Base-by-base conservation (phyloP, 768 basidiomycete species). In the Boletellus sp. region DNA sequence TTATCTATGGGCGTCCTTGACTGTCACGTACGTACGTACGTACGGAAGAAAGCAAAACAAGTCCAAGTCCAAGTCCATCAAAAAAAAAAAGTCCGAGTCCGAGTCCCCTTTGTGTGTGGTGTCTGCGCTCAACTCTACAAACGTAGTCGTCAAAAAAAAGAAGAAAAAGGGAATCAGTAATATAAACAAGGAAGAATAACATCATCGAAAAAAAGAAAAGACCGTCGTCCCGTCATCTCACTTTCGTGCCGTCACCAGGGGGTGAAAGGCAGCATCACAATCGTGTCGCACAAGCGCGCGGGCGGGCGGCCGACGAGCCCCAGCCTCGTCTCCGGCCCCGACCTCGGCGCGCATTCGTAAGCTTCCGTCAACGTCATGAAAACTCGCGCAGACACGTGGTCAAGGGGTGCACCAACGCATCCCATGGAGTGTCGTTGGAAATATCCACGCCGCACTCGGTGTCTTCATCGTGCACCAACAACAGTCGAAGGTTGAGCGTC, bases 401-500 rank as follows among this genome's bases (percentile, higher is more conserved):
- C 22, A 44, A 12, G 26, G 42, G 49, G 17, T 43, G 36, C 32
- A 33, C 42, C 2, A 44, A 50, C 13, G 42, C 34, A 31, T 47
- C 41, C 51, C 45, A 49, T 3, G 33, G 42, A 15, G 47, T 34
- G 6, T 49, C 44, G 9, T 53, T 44, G 10, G 39, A 26, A 6
- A 45, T 23, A 36, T 44, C 42, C 10, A 35, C 42, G 34, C 42
- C 42, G 34, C 6, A 33, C 9, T 43, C 33, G 7, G 32, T 40
- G 22, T 19, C 36, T 2, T 17, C 5, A 31, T 58, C 28, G 12
- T 33, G 32, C 15, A 44, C 24, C 3, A 58, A 35, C 23, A 48
- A 34, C 26, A 47, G 28, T 23, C 45, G 36, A 10, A 53, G 51
- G 19, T 24, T 28, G 15, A 58, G 46, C 15, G 50, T 55, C 19